Evolutionary conservation across 1,139 yeast genomes (phyloP), one percentile per base, ranked within the genome.

Genomic region (Zygosaccharomyces sapae): DNA sequence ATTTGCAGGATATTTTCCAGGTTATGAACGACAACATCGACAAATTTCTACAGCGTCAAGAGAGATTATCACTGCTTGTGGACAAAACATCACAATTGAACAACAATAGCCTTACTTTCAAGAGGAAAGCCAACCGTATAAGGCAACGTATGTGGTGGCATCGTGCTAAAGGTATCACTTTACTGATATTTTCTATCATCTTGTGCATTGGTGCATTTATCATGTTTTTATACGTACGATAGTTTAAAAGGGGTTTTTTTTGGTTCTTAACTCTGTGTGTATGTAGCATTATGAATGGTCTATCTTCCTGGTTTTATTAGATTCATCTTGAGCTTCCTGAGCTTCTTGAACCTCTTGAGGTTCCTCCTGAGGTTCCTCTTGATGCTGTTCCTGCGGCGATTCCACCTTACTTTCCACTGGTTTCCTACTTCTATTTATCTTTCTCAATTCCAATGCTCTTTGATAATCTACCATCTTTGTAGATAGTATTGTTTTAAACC

Each of bases 1-100:
- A 67, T 38, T 48, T 67, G 34, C 59, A 62, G 41, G 63, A 65
- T 25, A 57, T 67, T n/a, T 56, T 66, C 20, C 75, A 74, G 44
- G 67, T 83, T 43, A 82, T 83, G 88, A 76, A 80, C 58, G 86
- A 81, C 50, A 83, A 83, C 58, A 81, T 83, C 47, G 83, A 79
- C 57, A 79, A 78, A 59, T 70, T 89, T 22, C 71, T 89, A 59
- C 81, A 81, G 58, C 75, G 97, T 47, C 96, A 95, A 9, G 96
- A 88, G 58, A 76, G 86, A 48, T 80, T 89, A 50, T 80, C 81
- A 53, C 67, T 78, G 43, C 72, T 89, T 51, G 95, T 88, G 16
- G 86, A 83, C 62, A 89, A 89, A 63, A 88, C 96, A 1, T 86
- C 86, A 54, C 73, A 82, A 46, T 74, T 88, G 66, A 86, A 84